Evolutionary conservation across 306 rosid species (phyloP).

Genomic region (Lithocarpus polystachyus): DNA sequence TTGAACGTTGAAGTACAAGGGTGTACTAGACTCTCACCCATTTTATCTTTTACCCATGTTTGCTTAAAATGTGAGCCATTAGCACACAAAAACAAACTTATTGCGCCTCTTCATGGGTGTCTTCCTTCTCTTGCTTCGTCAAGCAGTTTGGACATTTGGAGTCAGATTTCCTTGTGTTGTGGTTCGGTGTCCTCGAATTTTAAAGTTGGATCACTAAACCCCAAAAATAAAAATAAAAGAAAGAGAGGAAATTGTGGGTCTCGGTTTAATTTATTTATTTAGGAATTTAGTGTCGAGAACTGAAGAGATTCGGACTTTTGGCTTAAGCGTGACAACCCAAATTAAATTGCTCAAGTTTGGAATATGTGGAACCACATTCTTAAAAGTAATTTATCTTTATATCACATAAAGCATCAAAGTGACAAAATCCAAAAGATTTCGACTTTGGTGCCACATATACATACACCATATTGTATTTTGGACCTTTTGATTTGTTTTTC

Average conservation of each 20-base stretch:
- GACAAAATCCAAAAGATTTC: not conserved
- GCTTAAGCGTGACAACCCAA: not conserved
- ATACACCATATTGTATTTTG: not conserved
- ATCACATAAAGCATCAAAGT: not conserved
- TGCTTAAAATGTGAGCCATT: not conserved
- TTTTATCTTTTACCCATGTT: not conserved
- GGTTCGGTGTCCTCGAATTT: too few species aligned
- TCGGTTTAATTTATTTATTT: not conserved
- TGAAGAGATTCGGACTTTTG: not conserved
- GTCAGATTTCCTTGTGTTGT: too few species aligned
- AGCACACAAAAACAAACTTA: not conserved
- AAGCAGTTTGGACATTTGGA: too few species aligned
- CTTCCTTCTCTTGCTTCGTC: too few species aligned
- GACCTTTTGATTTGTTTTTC: not conserved
- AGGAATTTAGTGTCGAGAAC: not conserved
- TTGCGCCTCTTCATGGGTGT: not conserved
- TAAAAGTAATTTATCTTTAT: not conserved
- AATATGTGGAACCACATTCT: not conserved
- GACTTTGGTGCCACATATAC: not conserved
- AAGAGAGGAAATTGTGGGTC: not conserved
- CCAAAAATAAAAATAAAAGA: too few species aligned
- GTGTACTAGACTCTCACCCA: too few species aligned
- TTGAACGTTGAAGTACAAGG: too few species aligned
- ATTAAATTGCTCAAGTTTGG: not conserved
- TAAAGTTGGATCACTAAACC: too few species aligned